A percentile compares a stretch with the other conserved stretches of the same genome.
These are phyloP conservation scores for Chalara sp. DNA, from an alignment of 2,329 filamentous ascomycete species.

Conservation along the genomic window DNA sequence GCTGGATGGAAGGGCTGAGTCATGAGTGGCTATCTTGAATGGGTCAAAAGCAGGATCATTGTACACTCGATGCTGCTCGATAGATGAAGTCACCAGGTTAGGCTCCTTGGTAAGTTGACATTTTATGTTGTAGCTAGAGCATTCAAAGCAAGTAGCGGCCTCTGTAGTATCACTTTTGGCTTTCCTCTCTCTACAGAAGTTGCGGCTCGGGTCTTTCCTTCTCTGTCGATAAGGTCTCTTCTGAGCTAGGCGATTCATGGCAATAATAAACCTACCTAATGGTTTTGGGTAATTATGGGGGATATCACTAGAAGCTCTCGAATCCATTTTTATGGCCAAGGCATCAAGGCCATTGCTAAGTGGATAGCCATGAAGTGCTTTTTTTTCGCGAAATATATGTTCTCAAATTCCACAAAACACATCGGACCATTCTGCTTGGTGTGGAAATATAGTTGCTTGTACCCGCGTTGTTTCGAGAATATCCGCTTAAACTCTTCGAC, in stretches of 20 bases:
- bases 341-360: no score
- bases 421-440: no score
- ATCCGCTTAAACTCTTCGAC: no score
- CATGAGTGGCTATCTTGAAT: no score
- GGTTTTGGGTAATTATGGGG: constrained; percentile 46
- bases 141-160: constrained; percentile 92
- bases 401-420: no score
- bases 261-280: constrained; percentile 26
- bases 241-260: constrained; percentile 59
- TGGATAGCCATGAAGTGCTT: no score
- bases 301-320: constrained; percentile 52
- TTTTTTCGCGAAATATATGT: no score
- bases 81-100: constrained; percentile 96
- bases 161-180: constrained; percentile 94
- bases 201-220: constrained; percentile 92
- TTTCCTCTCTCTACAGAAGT: constrained; percentile 84
- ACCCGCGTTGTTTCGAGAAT: no score
- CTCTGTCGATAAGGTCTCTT: constrained; percentile 93
- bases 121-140: constrained; percentile 90
- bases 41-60: no score
- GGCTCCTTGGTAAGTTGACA: constrained; percentile 99
- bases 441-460: no score
- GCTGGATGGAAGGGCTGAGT: no score
- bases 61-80: constrained; percentile 62
- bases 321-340: constrained; percentile 44